phyloP scores from a whole-genome alignment of 1,139 yeast species.

The Sugiyamaella novakii region DNA sequence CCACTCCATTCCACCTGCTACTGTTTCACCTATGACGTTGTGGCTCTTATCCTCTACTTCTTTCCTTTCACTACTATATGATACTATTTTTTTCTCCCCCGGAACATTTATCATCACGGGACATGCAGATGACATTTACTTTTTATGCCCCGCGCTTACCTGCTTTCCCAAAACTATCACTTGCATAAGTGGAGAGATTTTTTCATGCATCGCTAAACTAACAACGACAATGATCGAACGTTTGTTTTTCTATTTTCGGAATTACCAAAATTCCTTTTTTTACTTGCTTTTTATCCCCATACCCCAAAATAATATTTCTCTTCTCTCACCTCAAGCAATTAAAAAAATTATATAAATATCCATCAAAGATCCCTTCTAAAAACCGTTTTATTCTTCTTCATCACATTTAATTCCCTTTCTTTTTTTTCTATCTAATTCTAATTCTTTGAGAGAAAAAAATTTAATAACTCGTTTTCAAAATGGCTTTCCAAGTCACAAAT shows the following conservation, averaged over 20 bases:
- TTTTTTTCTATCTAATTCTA: neutral
- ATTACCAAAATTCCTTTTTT: neutral
- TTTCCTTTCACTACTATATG: too few species aligned
- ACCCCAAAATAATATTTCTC: neutral
- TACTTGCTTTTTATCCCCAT: constrained; percentile 1
- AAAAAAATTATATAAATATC: constrained; percentile 12
- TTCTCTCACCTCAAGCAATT: neutral
- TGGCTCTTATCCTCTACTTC: too few species aligned
- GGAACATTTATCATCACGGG: constrained; percentile 5
- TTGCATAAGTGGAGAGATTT: too few species aligned
- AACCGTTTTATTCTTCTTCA: neutral
- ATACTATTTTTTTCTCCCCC: too few species aligned
- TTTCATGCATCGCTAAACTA: too few species aligned
- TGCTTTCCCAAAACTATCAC: too few species aligned
- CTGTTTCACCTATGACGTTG: too few species aligned
- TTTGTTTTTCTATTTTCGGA: too few species aligned
- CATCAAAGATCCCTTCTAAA: too few species aligned
- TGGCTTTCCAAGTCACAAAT: constrained; percentile 36
- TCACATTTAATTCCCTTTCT: neutral
- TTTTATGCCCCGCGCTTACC: neutral
- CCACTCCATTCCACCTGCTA: too few species aligned
- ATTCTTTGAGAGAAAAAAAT: neutral
- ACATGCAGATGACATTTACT: too few species aligned
- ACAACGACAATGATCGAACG: too few species aligned
- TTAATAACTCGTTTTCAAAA: constrained; percentile 51